These are phyloP conservation scores for Plenodomus lindquistii DNA, from an alignment of 2,329 filamentous ascomycete genomes.

Conservation along the genomic window DNA sequence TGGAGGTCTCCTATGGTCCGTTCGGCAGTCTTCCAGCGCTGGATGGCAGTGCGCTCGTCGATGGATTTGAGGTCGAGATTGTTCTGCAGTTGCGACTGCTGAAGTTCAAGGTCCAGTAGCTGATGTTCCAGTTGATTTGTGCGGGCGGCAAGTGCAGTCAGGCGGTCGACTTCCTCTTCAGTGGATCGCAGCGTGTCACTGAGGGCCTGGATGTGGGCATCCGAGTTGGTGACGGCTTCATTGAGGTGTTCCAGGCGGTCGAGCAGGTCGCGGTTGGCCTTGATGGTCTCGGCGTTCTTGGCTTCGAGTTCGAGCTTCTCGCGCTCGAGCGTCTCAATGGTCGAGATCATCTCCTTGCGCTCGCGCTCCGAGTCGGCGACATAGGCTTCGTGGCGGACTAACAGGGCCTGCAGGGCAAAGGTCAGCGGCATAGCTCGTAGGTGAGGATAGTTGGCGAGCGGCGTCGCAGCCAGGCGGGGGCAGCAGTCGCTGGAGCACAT, in stretches of 20 bases:
- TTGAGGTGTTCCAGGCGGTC: conserved; percentile 87
- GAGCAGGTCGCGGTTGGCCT: conserved; percentile 80
- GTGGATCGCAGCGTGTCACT: conserved; percentile 77
- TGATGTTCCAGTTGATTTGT: conserved; percentile 82
- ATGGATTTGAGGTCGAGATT: conserved; percentile 69
- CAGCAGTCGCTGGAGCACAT: conserved; percentile 44
- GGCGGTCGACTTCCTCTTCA: conserved; percentile 73
- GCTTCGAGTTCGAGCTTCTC: conserved; percentile 72
- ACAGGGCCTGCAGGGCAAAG: conserved; percentile 75
- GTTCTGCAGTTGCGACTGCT: conserved; percentile 74
- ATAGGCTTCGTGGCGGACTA: conserved; percentile 90
- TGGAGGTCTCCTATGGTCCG: conserved; percentile 76
- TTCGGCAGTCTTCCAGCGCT: conserved; percentile 86
- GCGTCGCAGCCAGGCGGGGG: conserved; percentile 9
- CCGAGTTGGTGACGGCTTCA: conserved; percentile 75
- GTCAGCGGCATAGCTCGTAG: conserved; percentile 64
- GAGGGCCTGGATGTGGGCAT: conserved; percentile 75
- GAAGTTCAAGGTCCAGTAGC: conserved; percentile 75
- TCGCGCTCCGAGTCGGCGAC: conserved; percentile 91
- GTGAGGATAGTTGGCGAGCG: conserved; percentile 13
- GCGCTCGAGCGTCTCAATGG: conserved; percentile 74
- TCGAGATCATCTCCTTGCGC: conserved; percentile 70
- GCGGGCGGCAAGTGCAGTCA: conserved; percentile 73
- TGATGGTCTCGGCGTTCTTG: conserved; percentile 75
- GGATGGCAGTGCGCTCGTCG: conserved; percentile 76